Percentiles rank a stretch among this genome's conserved stretches.
Evolutionary conservation across 2,329 filamentous ascomycete species (phyloP).

Genomic region (Fusarium temperatum): DNA sequence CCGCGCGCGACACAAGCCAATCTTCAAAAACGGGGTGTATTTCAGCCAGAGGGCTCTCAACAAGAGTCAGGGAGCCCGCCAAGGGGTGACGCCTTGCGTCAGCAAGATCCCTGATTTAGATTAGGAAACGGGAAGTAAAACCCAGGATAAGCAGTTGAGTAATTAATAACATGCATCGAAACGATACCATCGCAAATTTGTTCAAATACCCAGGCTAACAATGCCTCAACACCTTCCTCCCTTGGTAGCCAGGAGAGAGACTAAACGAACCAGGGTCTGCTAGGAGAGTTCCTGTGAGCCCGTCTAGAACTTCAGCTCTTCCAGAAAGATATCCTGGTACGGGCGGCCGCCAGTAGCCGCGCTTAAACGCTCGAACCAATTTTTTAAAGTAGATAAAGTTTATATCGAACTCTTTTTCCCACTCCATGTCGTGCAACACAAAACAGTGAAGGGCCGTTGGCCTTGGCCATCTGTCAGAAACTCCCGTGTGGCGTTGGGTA

Average conservation of each 20-base stretch:
- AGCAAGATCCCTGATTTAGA: constrained; percentile 41
- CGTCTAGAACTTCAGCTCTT: constrained; percentile 6
- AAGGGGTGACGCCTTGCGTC: constrained; percentile 36
- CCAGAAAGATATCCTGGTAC: neutral
- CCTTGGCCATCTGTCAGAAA: constrained; percentile 15
- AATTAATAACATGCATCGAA: constrained; percentile 1
- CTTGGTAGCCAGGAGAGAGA: constrained; percentile 12
- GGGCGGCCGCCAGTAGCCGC: constrained; percentile 20
- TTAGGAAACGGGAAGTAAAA: constrained; percentile 34
- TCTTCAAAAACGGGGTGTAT: constrained; percentile 21
- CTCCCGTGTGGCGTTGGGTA: constrained; percentile 9
- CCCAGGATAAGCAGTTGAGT: constrained; percentile 12
- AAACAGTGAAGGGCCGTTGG: constrained; percentile 11
- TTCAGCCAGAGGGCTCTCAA: constrained; percentile 3
- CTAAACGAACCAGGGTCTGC: constrained; percentile 18
- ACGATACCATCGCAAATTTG: constrained; percentile 5
- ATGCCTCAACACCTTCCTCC: constrained; percentile 28
- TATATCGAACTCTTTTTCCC: constrained; percentile 6
- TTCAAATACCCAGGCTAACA: neutral
- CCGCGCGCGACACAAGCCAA: constrained; percentile 28
- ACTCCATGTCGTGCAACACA: neutral
- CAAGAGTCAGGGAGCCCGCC: constrained; percentile 37
- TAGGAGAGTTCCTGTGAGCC: constrained; percentile 4
- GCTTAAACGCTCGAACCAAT: constrained; percentile 27
- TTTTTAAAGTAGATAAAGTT: constrained; percentile 12